phyloP scores from a whole-genome alignment of 306 rosid genomes.

The Delonix regia region DNA sequence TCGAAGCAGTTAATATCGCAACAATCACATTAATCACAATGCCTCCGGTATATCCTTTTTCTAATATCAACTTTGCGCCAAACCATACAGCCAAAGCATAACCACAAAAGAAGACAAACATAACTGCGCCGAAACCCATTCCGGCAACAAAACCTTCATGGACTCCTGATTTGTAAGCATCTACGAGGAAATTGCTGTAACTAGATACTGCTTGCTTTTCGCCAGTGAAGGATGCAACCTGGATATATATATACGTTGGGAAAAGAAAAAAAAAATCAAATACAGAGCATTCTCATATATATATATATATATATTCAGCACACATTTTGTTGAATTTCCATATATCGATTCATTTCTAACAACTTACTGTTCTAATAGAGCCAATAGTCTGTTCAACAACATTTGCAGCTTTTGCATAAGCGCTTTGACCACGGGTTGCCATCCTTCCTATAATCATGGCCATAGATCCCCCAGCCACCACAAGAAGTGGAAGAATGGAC shows the following conservation, averaged over 20 bases:
- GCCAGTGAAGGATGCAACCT: slow-evolving; percentile 84
- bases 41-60: slow-evolving; percentile 69
- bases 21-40: slow-evolving; percentile 63
- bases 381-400: slow-evolving; percentile 79
- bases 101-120: slow-evolving; percentile 56
- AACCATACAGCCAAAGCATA: slow-evolving; percentile 79
- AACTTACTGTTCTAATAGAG: slow-evolving; percentile 77
- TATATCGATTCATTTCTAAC: not conserved
- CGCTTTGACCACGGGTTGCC: slow-evolving; percentile 68
- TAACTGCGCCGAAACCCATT: slow-evolving; percentile 55
- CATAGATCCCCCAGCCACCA: slow-evolving; percentile 55
- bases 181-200: slow-evolving; percentile 57
- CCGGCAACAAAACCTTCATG: slow-evolving; percentile 65
- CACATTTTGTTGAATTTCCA: not conserved
- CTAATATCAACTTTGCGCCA: slow-evolving; percentile 68
- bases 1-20: slow-evolving; percentile 72
- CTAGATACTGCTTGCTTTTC: slow-evolving; percentile 67
- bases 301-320: not conserved
- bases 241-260: not conserved
- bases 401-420: slow-evolving; percentile 71
- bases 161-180: slow-evolving; percentile 73
- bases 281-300: not conserved
- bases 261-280: not conserved
- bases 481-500: slow-evolving; percentile 64
- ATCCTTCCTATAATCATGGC: slow-evolving; percentile 51